Conservation (phyloP, 768 basidiomycete genomes). For the Chalciporus chontae region DNA sequence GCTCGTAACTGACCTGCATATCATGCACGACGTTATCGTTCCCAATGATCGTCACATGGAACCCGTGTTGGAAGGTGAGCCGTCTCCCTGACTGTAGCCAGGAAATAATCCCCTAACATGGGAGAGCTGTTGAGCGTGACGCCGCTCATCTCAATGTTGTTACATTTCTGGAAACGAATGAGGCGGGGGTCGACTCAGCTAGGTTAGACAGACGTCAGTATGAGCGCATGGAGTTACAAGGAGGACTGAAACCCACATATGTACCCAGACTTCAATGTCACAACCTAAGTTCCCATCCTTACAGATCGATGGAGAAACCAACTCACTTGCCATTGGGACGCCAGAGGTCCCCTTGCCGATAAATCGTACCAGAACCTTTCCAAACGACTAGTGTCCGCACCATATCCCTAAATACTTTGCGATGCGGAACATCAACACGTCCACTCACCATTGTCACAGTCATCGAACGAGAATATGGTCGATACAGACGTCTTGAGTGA, state of each 20-base stretch:
- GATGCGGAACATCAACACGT: no score
- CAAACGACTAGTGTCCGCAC: no score
- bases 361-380: no score
- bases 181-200: conserved; percentile 8
- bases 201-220: background rate
- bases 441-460: no score
- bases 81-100: background rate
- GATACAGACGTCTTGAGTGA: no score
- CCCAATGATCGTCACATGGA: conserved; percentile 9
- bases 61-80: conserved; percentile 2
- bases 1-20: conserved; percentile 4
- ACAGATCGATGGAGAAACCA: no score
- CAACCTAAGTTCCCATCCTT: no score
- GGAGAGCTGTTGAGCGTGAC: conserved; percentile 14
- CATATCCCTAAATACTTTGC: no score
- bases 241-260: background rate
- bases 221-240: background rate
- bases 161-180: conserved; percentile 5
- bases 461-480: no score
- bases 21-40: conserved; percentile 7
- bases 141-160: conserved; percentile 8
- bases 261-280: no score
- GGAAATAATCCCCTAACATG: conserved; percentile 2
- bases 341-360: no score
- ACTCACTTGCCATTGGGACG: no score